Conservation (phyloP, 257 asterid species). For the Plectranthus barbatus region DNA sequence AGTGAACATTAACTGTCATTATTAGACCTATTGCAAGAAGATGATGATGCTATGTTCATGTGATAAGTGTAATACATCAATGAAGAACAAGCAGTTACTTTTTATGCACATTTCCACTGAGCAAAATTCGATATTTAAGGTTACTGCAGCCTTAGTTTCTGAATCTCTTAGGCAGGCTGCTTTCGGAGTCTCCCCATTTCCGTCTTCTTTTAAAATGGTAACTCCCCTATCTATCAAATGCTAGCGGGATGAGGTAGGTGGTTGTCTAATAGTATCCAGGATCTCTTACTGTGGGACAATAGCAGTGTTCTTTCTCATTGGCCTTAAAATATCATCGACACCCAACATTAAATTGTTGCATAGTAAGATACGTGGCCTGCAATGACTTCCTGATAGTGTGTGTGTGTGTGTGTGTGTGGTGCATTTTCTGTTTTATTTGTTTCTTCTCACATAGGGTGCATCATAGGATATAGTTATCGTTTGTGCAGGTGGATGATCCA, state of each 20-base stretch:
- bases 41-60: no score
- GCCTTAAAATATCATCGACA: not conserved
- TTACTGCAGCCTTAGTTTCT: not conserved
- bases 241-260: no score
- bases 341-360: not conserved
- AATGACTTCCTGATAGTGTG: not conserved
- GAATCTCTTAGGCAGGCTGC: no score
- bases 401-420: no score
- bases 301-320: not conserved
- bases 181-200: no score
- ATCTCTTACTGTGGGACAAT: not conserved
- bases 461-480: not conserved
- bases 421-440: no score
- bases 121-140: no score
- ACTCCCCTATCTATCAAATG: no score
- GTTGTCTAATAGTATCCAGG: no score
- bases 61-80: not conserved
- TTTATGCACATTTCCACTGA: no score
- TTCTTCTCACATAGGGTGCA: not conserved
- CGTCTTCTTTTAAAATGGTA: no score
- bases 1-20: not conserved
- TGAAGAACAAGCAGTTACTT: not conserved
- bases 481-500: slow-evolving; percentile 81
- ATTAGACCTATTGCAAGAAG: not conserved
- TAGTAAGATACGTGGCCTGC: not conserved